Evolutionary conservation across 805 yeast genomes (phyloP).

Genomic region (Sugiyamaella floridensis): DNA sequence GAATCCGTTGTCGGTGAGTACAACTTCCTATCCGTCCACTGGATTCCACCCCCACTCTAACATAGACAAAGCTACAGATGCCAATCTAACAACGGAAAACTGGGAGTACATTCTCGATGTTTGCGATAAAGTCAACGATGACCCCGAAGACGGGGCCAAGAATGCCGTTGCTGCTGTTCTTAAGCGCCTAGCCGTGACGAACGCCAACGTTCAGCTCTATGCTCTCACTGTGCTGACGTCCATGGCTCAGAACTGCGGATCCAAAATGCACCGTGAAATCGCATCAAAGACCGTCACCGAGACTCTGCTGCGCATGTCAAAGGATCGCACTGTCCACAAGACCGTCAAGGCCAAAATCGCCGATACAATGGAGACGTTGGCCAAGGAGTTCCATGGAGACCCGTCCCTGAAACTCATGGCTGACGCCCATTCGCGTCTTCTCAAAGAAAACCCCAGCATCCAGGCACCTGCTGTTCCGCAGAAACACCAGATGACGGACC

Average conservation of each 20-base stretch:
- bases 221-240: constrained; percentile 47
- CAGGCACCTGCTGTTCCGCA: constrained; percentile 51
- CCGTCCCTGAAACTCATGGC: constrained; percentile 68
- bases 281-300: constrained; percentile 50
- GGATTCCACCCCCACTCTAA: background rate
- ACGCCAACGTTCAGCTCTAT: constrained; percentile 62
- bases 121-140: constrained; percentile 56
- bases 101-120: constrained; percentile 59
- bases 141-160: constrained; percentile 51
- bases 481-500: constrained; percentile 41
- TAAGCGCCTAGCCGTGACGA: constrained; percentile 42
- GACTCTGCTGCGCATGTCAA: constrained; percentile 42
- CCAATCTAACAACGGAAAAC: constrained; percentile 56
- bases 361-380: constrained; percentile 61
- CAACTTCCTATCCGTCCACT: background rate
- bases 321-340: constrained; percentile 52
- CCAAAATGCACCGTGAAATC: constrained; percentile 55
- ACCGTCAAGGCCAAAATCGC: constrained; percentile 59
- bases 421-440: constrained; percentile 50
- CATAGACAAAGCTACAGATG: constrained; percentile 50
- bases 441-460: constrained; percentile 35
- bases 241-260: constrained; percentile 71
- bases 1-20: constrained; percentile 20
- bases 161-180: constrained; percentile 42
- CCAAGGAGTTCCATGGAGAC: constrained; percentile 59